Percentiles rank a stretch among this genome's conserved stretches.
Conservation (phyloP, 177 flowering plant genomes). For the Vitis hybrid region DNA sequence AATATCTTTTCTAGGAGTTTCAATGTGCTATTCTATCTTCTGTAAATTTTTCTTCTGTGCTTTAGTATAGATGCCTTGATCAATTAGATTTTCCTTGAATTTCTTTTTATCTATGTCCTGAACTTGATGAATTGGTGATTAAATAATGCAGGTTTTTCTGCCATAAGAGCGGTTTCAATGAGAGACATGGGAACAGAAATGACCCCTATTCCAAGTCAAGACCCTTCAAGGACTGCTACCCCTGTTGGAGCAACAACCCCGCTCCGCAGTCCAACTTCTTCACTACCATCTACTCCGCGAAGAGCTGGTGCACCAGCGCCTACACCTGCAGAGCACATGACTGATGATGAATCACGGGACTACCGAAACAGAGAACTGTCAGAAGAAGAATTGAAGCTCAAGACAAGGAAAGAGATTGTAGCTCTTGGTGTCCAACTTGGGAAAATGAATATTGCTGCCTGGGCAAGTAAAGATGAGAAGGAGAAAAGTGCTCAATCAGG, state of each 20-base stretch:
- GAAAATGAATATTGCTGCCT: constrained; percentile 90
- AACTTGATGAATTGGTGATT: background rate
- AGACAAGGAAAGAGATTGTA: constrained; percentile 83
- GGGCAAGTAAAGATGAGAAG: constrained; percentile 87
- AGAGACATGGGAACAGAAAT: constrained; percentile 97
- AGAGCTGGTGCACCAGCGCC: constrained; percentile 46
- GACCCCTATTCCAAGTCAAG: constrained; percentile 87
- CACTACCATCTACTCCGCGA: constrained; percentile 82
- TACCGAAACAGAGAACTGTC: constrained; percentile 45
- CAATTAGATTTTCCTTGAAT: background rate
- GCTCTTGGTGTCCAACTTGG: constrained; percentile 92
- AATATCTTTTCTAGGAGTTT: too few species aligned
- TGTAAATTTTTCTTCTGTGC: too few species aligned
- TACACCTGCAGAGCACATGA: constrained; percentile 35
- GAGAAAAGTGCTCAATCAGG: constrained; percentile 30
- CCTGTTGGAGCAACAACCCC: constrained; percentile 81
- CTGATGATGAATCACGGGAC: constrained; percentile 36
- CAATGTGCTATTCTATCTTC: too few species aligned
- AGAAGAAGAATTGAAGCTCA: constrained; percentile 69
- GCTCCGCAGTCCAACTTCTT: constrained; percentile 78
- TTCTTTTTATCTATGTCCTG: background rate
- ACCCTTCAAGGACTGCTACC: constrained; percentile 79
- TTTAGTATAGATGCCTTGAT: background rate
- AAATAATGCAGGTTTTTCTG: constrained; percentile 43
- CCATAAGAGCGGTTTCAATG: constrained; percentile 75